Percentiles rank a stretch among this genome's conserved stretches.
These are phyloP conservation scores for Haematococcus sp. DNA, from an alignment of 139 green algal genomes.

Conservation along the genomic window DNA sequence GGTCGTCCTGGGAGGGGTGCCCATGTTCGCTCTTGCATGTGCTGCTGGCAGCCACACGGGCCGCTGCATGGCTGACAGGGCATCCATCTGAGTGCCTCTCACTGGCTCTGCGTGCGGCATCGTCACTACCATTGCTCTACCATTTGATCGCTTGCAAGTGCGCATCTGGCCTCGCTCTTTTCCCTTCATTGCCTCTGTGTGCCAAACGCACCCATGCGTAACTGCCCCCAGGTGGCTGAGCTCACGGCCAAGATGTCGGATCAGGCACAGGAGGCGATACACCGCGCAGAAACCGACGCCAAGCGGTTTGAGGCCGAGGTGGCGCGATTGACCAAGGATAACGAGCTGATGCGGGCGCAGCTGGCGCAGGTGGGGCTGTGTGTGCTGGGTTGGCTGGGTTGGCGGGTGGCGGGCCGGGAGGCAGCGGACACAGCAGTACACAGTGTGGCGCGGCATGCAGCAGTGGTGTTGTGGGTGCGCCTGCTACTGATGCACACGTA, in stretches of 20 bases:
- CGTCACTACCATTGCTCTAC: no score
- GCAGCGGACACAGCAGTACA: not conserved
- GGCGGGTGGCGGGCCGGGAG: no score
- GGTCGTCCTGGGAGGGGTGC: no score
- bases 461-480: no score
- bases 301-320: conserved; percentile 18
- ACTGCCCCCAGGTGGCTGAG: conserved; percentile 12
- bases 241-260: conserved; percentile 2
- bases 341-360: conserved; percentile 14
- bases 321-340: conserved; percentile 16
- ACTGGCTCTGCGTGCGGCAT: no score
- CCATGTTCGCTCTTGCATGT: no score
- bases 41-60: no score
- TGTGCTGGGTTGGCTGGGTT: no score
- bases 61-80: not conserved
- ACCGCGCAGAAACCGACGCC: conserved; percentile 7
- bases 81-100: conserved; percentile 1
- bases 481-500: no score
- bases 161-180: no score
- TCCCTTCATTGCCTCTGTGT: not conserved
- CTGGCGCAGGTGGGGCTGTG: conserved; percentile 7
- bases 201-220: no score
- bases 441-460: not conserved
- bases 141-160: no score
- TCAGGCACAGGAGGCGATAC: not conserved